These are phyloP conservation scores for Dendrocalamus latiflorus DNA, from an alignment of 202 grass and related monocot genomes.

Conservation along the genomic window DNA sequence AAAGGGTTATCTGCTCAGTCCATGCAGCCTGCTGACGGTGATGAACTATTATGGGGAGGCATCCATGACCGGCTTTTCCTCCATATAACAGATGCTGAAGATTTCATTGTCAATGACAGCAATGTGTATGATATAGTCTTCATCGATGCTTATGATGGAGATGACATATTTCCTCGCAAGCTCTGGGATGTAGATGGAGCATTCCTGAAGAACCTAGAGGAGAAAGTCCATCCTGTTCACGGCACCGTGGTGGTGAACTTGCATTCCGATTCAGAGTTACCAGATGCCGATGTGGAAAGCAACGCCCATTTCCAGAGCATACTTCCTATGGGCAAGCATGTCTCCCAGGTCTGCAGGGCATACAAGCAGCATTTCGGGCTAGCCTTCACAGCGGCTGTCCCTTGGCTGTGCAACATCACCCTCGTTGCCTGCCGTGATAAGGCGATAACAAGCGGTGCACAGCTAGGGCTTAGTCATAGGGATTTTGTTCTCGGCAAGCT, in stretches of 20 bases:
- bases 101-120: slow-evolving; percentile 41
- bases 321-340: slow-evolving; percentile 46
- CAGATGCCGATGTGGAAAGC: not conserved
- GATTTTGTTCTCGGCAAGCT: slow-evolving; percentile 59
- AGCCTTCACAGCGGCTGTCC: slow-evolving; percentile 46
- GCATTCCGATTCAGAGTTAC: slow-evolving; percentile 60
- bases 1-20: slow-evolving; percentile 27
- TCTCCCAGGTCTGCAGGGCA: slow-evolving; percentile 52
- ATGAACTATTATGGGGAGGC: slow-evolving; percentile 53
- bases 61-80: slow-evolving; percentile 56
- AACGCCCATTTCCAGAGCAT: slow-evolving; percentile 17
- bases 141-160: slow-evolving; percentile 80
- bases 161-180: slow-evolving; percentile 76
- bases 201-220: too few relatives aligned
- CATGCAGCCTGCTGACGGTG: slow-evolving; percentile 26
- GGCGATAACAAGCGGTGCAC: not conserved
- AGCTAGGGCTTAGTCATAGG: not conserved
- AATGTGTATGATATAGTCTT: slow-evolving; percentile 73
- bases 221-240: slow-evolving; percentile 64
- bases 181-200: slow-evolving; percentile 65
- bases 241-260: slow-evolving; percentile 88
- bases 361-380: slow-evolving; percentile 76
- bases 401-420: slow-evolving; percentile 80
- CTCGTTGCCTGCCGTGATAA: slow-evolving; percentile 58
- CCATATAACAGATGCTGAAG: slow-evolving; percentile 58